phyloP scores from a whole-genome alignment of 139 green algal genomes.

The Coelastrella sp. region DNA sequence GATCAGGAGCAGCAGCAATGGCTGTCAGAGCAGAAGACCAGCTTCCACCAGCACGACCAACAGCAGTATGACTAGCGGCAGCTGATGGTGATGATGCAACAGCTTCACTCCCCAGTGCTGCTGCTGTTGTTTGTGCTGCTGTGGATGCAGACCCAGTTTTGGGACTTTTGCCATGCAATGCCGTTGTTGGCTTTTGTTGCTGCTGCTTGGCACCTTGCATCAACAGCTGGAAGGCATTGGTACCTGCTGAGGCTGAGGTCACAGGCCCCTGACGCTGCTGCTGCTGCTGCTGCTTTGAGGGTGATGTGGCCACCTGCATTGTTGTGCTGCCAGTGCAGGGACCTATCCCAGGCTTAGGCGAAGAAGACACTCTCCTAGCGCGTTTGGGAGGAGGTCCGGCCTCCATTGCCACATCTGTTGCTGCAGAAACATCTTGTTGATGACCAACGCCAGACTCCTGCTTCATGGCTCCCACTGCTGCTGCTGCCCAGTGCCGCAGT shows the following conservation, averaged over 20 bases:
- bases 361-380: neutral
- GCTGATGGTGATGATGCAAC: no score
- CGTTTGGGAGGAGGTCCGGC: neutral
- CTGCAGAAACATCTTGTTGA: neutral
- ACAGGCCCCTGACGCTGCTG: constrained; percentile 1
- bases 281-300: constrained; percentile 23
- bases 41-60: no score
- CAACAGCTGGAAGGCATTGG: constrained; percentile 20
- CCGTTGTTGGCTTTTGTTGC: neutral
- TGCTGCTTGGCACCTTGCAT: constrained; percentile 12
- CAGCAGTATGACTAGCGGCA: no score
- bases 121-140: neutral
- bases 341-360: no score
- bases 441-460: neutral
- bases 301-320: no score
- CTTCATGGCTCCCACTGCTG: neutral
- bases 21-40: neutral
- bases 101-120: no score
- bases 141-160: neutral
- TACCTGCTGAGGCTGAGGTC: constrained; percentile 42
- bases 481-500: neutral
- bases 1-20: neutral
- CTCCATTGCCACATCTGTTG: neutral
- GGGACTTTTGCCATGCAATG: neutral
- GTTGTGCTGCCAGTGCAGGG: no score